phyloP scores from a whole-genome alignment of 1,284 basidiomycete species.

The Phaffia rhodozyma region DNA sequence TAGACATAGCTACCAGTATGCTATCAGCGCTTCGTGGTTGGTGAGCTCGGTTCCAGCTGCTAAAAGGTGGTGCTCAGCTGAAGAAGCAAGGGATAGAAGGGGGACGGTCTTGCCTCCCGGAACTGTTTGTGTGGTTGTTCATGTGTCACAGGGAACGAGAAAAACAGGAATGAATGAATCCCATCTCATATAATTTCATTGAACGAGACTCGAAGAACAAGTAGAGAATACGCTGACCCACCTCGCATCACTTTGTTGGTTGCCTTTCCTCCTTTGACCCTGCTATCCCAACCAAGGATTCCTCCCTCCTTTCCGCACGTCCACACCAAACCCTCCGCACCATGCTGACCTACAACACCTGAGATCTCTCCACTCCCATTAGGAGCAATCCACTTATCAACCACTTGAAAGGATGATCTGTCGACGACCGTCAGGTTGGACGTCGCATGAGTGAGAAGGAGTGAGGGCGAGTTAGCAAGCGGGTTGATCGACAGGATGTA shows the following conservation, averaged over 20 bases:
- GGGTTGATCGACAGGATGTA: constrained; percentile 13
- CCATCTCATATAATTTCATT: not conserved
- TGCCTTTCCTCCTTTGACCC: constrained; percentile 11
- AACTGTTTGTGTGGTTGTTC: not conserved
- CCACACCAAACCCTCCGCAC: constrained; percentile 4
- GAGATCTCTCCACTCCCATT: not conserved
- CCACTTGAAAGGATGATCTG: not conserved
- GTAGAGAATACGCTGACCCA: not conserved
- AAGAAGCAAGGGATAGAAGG: constrained; percentile 30
- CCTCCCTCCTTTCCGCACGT: constrained; percentile 14
- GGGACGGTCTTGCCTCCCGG: constrained; percentile 30
- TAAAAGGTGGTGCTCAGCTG: constrained; percentile 32
- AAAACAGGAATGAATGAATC: not conserved
- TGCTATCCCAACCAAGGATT: constrained; percentile 12
- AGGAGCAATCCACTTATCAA: constrained; percentile 8
- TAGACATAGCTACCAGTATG: constrained; percentile 33
- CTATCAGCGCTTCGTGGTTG: constrained; percentile 38
- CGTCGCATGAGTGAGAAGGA: constrained; percentile 15
- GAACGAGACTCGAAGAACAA: not conserved
- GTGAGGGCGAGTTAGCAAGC: not conserved
- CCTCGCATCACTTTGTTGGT: constrained; percentile 5
- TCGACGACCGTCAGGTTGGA: constrained; percentile 14
- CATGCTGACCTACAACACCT: not conserved
- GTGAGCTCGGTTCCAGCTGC: constrained; percentile 39
- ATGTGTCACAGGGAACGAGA: not conserved